Conservation (phyloP, 2,329 filamentous ascomycete genomes). For the Colletotrichum abscissum region DNA sequence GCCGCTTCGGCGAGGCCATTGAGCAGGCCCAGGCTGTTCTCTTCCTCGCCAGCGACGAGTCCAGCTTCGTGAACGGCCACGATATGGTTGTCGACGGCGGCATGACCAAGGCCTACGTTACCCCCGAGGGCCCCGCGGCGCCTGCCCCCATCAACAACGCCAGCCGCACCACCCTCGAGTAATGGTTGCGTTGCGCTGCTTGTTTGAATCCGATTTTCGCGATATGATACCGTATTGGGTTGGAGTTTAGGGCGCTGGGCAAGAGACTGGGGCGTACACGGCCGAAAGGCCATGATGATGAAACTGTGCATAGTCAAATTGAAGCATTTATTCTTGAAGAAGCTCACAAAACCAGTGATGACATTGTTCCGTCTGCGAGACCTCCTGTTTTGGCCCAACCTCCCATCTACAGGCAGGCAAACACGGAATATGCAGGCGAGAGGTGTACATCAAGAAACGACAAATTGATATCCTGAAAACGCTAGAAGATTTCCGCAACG, state of each 20-base stretch:
- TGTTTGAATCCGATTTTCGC: neutral
- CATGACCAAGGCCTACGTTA: conserved; percentile 92
- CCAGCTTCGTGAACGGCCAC: conserved; percentile 88
- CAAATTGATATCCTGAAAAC: neutral
- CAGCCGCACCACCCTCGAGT: conserved; percentile 28
- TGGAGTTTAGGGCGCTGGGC: conserved; percentile 31
- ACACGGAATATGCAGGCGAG: too few species aligned
- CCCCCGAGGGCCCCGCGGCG: conserved; percentile 68
- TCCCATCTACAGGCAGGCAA: neutral
- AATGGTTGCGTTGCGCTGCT: neutral
- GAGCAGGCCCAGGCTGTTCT: conserved; percentile 92
- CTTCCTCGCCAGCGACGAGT: conserved; percentile 88
- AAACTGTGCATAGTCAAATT: conserved; percentile 24
- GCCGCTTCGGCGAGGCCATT: conserved; percentile 91
- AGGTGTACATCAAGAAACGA: neutral
- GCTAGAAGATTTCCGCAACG: neutral
- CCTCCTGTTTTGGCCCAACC: neutral
- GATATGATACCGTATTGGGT: conserved; percentile 13
- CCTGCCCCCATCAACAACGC: conserved; percentile 71
- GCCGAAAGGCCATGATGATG: conserved; percentile 25
- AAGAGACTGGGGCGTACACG: conserved; percentile 2
- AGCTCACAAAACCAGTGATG: too few species aligned
- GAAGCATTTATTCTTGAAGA: neutral
- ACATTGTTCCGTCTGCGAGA: neutral
- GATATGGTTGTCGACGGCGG: conserved; percentile 97